Evolutionary conservation across 441 rosid genomes (phyloP).

Genomic region (Erodium moschatum): DNA sequence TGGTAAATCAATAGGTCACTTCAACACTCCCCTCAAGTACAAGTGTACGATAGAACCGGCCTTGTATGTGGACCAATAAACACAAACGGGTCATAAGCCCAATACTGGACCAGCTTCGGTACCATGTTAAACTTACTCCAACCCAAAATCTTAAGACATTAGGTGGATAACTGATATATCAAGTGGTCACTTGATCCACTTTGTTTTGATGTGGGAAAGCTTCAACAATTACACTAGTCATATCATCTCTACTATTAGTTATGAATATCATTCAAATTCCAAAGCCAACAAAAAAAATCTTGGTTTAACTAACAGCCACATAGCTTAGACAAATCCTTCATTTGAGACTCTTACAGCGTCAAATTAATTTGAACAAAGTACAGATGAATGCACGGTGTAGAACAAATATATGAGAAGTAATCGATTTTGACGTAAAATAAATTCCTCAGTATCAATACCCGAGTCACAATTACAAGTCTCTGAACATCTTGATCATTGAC

Average conservation of each 20-base stretch:
- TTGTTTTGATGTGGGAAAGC: too few relatives aligned
- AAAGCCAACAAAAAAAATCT: background rate
- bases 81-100: too few relatives aligned
- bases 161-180: too few relatives aligned
- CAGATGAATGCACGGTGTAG: background rate
- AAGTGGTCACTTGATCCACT: too few relatives aligned
- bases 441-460: slow-evolving; percentile 36
- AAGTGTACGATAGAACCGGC: too few relatives aligned
- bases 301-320: background rate
- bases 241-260: background rate
- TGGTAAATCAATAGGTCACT: too few relatives aligned
- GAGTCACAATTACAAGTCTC: slow-evolving; percentile 90
- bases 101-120: too few relatives aligned
- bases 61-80: too few relatives aligned
- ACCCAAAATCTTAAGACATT: too few relatives aligned
- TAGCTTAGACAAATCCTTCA: too few relatives aligned
- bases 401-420: background rate
- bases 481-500: slow-evolving; percentile 78
- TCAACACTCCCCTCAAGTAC: too few relatives aligned
- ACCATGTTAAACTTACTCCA: too few relatives aligned
- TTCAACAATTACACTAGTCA: background rate
- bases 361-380: background rate
- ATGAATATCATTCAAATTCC: background rate
- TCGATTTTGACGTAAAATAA: background rate
- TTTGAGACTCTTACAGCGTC: background rate